Conservation (phyloP, 169 alveolate genomes). For the Eimeria tenella region DNA sequence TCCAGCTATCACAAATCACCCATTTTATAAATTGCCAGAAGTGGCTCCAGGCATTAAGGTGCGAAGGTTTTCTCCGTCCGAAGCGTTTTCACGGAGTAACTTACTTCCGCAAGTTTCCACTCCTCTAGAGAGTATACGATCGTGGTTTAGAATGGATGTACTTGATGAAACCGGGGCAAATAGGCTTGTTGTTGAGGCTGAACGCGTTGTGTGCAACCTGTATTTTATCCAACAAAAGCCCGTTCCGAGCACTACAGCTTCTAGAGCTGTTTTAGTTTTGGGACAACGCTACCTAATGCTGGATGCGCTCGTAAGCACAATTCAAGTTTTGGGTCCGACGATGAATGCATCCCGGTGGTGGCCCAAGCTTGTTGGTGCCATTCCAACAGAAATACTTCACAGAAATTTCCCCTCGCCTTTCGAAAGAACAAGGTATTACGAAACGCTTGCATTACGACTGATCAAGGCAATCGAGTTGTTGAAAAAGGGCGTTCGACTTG, state of each 20-base stretch:
- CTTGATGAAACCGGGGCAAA: not conserved
- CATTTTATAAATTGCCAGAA: not conserved
- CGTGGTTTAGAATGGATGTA: not conserved
- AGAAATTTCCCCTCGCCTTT: not conserved
- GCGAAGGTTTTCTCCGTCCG: not conserved
- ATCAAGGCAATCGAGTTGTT: not conserved
- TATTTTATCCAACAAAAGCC: not conserved
- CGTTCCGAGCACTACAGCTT: not conserved
- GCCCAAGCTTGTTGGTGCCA: not conserved
- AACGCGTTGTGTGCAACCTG: not conserved
- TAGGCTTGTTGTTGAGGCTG: not conserved
- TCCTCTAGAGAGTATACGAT: not conserved
- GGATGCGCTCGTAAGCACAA: not conserved
- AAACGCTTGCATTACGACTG: not conserved
- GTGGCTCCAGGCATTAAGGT: not conserved
- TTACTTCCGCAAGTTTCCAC: not conserved
- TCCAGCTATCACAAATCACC: not conserved
- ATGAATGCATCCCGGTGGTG: not conserved
- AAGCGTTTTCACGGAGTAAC: not conserved
- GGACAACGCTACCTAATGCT: slow-evolving; percentile 5
- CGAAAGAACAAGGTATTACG: not conserved
- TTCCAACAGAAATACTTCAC: not conserved
- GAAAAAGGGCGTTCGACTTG: not conserved
- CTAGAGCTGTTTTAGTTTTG: not conserved
- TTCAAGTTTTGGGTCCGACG: slow-evolving; percentile 14